Evolutionary conservation across 2,329 filamentous ascomycete species (phyloP).

Genomic region (Trichoderma sp.): DNA sequence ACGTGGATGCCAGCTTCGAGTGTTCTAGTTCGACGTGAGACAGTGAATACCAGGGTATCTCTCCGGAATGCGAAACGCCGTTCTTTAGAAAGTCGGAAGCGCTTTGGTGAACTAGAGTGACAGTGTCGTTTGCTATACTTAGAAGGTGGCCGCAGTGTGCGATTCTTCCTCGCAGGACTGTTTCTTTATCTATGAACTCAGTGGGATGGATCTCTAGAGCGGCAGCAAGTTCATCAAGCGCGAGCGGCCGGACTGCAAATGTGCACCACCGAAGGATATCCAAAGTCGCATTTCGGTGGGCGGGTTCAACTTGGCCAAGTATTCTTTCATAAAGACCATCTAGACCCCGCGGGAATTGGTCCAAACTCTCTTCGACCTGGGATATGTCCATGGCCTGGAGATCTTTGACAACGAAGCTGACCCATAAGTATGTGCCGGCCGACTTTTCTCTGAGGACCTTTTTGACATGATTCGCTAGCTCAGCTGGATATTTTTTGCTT

Average conservation of each 20-base stretch:
- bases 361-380: not conserved
- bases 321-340: not conserved
- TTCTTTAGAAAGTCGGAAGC: not conserved
- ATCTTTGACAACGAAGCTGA: not conserved
- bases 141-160: not conserved
- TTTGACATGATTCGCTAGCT: not conserved
- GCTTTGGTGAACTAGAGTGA: not conserved
- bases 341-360: not conserved
- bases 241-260: not conserved
- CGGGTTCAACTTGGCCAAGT: not conserved
- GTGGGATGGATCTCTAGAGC: not conserved
- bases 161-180: not conserved
- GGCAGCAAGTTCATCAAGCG: not conserved
- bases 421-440: not conserved
- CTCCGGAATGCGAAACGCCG: accelerated
- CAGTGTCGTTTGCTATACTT: not conserved
- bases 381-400: not conserved
- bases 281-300: not conserved
- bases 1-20: not conserved
- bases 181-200: not conserved
- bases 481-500: not conserved
- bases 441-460: not conserved
- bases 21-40: not conserved
- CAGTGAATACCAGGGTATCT: not conserved
- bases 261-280: not conserved